phyloP scores from a whole-genome alignment of 768 basidiomycete species.

The Leccinum rimulosum region DNA sequence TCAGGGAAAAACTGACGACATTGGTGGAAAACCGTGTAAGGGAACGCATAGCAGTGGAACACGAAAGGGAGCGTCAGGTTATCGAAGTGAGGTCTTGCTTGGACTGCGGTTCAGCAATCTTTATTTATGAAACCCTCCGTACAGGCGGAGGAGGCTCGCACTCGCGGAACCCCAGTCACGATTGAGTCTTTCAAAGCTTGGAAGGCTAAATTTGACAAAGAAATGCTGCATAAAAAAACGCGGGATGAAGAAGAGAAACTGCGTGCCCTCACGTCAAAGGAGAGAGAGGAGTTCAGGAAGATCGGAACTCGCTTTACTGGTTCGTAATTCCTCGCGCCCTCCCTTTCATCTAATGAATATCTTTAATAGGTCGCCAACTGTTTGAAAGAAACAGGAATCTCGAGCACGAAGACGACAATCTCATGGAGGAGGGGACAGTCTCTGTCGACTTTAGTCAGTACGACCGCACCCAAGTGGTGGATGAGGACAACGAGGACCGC shows the following conservation, averaged over 20 bases:
- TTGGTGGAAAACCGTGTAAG: conserved; percentile 62
- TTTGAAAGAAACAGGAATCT: conserved; percentile 82
- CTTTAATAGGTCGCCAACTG: conserved; percentile 76
- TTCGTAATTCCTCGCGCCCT: conserved; percentile 32
- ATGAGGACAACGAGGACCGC: conserved; percentile 51
- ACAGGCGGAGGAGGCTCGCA: conserved; percentile 85
- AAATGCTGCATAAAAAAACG: conserved; percentile 53
- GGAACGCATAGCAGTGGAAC: conserved; percentile 55
- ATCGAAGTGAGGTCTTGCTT: conserved; percentile 58
- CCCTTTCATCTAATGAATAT: conserved; percentile 5
- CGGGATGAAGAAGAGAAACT: conserved; percentile 79
- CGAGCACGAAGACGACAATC: conserved; percentile 67
- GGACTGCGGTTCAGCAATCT: not conserved
- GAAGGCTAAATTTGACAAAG: conserved; percentile 76
- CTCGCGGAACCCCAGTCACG: conserved; percentile 91
- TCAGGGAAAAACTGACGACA: conserved; percentile 71
- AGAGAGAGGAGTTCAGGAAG: conserved; percentile 81
- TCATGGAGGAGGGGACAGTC: conserved; percentile 82
- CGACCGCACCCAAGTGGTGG: conserved; percentile 57
- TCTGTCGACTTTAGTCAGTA: conserved; percentile 91
- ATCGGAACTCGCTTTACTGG: conserved; percentile 63
- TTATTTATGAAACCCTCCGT: conserved; percentile 2
- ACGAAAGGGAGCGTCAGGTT: conserved; percentile 68
- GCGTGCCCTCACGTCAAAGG: conserved; percentile 69
- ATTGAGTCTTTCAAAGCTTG: conserved; percentile 75